phyloP scores from a whole-genome alignment of 2,329 filamentous ascomycete species.

The Colletotrichum horii region DNA sequence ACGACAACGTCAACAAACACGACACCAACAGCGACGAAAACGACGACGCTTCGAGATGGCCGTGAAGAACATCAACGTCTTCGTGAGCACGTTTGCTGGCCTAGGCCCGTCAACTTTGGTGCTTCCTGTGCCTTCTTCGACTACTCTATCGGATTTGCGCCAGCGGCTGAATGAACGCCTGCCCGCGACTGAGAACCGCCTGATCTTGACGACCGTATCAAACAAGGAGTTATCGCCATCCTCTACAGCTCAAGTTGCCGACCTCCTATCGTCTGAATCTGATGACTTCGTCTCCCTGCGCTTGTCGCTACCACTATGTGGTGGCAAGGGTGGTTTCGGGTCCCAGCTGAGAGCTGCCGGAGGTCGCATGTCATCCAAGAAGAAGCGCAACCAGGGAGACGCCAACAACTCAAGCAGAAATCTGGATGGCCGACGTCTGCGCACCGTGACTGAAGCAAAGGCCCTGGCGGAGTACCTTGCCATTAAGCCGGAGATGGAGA shows the following conservation, averaged over 20 bases:
- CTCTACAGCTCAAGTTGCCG: constrained; percentile 61
- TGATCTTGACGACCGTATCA: constrained; percentile 82
- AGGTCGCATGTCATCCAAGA: constrained; percentile 95
- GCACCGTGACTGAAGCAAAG: constrained; percentile 95
- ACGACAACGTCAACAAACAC: neutral
- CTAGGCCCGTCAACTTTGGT: constrained; percentile 81
- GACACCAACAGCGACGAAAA: neutral
- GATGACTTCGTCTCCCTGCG: constrained; percentile 83
- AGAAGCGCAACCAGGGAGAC: constrained; percentile 83
- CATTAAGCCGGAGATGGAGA: constrained; percentile 96
- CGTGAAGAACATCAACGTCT: constrained; percentile 71
- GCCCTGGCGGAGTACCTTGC: constrained; percentile 92
- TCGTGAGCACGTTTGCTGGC: constrained; percentile 85
- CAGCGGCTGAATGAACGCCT: constrained; percentile 65
- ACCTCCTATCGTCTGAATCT: constrained; percentile 59
- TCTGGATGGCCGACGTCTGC: constrained; percentile 84
- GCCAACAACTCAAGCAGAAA: constrained; percentile 92
- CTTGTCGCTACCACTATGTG: constrained; percentile 78
- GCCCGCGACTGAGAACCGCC: constrained; percentile 60
- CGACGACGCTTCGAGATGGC: constrained; percentile 49
- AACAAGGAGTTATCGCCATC: constrained; percentile 70
- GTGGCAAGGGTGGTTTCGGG: constrained; percentile 97
- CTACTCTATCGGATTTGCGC: constrained; percentile 72
- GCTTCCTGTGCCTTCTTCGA: constrained; percentile 71
- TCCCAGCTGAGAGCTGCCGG: constrained; percentile 96